Conservation (phyloP, 345 rosid species). For the Ceriops decandra region DNA sequence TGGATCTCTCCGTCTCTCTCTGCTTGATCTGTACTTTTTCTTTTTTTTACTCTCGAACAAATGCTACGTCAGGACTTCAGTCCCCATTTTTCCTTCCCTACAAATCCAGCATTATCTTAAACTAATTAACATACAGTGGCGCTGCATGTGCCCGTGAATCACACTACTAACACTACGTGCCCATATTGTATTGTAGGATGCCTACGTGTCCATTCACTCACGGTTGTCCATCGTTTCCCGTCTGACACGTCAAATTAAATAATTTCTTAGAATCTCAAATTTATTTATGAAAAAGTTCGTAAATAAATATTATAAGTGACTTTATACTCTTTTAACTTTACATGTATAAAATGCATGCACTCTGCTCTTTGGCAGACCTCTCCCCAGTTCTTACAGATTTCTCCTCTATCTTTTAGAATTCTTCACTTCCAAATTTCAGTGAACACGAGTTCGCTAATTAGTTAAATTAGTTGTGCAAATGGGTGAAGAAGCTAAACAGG, state of each 20-base stretch:
- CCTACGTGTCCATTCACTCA: slow-evolving; percentile 23
- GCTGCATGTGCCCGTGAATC: slow-evolving; percentile 59
- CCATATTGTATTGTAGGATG: slow-evolving; percentile 1
- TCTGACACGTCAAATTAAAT: too few relatives aligned
- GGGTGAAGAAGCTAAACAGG: slow-evolving; percentile 82
- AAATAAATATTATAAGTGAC: too few relatives aligned
- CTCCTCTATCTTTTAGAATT: not conserved
- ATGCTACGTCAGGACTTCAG: too few relatives aligned
- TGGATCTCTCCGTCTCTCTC: not conserved
- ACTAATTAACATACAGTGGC: slow-evolving; percentile 22
- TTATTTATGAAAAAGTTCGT: too few relatives aligned
- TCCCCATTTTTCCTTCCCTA: slow-evolving; percentile 6
- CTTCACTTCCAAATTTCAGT: slow-evolving; percentile 1
- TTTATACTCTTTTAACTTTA: too few relatives aligned
- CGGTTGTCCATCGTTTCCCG: not conserved
- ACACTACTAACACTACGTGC: slow-evolving; percentile 18
- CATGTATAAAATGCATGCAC: not conserved
- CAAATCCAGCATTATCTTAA: slow-evolving; percentile 22
- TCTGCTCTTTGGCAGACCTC: not conserved
- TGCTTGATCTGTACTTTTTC: not conserved
- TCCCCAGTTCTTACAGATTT: not conserved
- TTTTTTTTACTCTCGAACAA: too few relatives aligned
- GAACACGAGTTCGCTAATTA: not conserved
- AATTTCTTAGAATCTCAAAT: too few relatives aligned
- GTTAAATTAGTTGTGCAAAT: slow-evolving; percentile 22